These are phyloP conservation scores for Solanum hybrid DNA, from an alignment of 305 asterid genomes.

Conservation along the genomic window DNA sequence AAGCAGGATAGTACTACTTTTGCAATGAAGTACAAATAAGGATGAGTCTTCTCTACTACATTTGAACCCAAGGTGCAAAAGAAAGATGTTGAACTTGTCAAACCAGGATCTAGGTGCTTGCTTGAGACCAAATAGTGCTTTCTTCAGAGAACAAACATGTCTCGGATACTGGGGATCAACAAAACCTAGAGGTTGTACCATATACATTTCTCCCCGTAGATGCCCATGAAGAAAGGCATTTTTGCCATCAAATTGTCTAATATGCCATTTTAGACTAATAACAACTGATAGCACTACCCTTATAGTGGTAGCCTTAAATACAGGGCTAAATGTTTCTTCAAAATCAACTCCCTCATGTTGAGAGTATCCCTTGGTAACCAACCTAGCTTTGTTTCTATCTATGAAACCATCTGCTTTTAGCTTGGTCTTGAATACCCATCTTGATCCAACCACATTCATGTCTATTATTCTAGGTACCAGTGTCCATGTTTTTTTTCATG, in stretches of 20 bases:
- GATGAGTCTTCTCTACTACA: neutral
- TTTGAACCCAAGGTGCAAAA: neutral
- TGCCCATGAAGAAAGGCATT: neutral
- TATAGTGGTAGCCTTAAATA: too few relatives aligned
- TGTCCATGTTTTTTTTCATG: neutral
- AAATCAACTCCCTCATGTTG: too few relatives aligned
- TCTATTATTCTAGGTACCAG: neutral
- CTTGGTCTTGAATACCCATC: neutral
- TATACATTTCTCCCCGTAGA: too few relatives aligned
- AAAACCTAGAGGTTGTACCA: neutral
- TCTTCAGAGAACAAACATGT: neutral
- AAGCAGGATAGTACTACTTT: neutral
- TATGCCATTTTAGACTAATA: too few relatives aligned
- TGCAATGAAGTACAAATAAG: too few relatives aligned
- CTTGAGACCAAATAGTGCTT: neutral
- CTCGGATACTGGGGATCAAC: neutral
- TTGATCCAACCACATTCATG: neutral
- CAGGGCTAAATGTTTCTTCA: too few relatives aligned
- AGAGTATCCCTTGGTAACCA: too few relatives aligned
- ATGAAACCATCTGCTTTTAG: too few relatives aligned
- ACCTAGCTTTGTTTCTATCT: too few relatives aligned
- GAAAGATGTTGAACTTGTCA: neutral
- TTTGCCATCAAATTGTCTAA: too few relatives aligned
- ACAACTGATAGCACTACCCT: too few relatives aligned
- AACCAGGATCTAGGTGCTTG: neutral